These are phyloP conservation scores for Eucalyptus marginata DNA, from an alignment of 345 rosid species.

Conservation along the genomic window DNA sequence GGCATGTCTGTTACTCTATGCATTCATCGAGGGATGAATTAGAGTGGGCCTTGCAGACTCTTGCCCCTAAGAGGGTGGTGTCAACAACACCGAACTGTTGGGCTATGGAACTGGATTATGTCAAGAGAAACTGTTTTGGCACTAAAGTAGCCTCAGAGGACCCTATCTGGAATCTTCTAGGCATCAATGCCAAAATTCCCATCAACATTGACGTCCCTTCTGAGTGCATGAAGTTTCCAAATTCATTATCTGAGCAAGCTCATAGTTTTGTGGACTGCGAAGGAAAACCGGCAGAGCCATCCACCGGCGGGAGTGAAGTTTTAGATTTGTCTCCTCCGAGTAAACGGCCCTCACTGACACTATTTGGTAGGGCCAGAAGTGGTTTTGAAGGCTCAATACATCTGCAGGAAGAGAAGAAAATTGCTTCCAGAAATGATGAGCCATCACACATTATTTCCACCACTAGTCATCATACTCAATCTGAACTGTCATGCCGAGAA, in stretches of 20 bases:
- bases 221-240: slow-evolving; percentile 4
- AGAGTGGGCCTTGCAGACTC: slow-evolving; percentile 61
- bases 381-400: slow-evolving; percentile 16
- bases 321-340: slow-evolving; percentile 28
- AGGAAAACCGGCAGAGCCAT: slow-evolving; percentile 5
- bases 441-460: not conserved
- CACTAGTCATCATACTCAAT: not conserved
- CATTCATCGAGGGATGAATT: slow-evolving; percentile 81
- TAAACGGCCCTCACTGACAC: slow-evolving; percentile 33
- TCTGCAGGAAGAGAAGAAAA: not conserved
- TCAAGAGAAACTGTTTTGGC: slow-evolving; percentile 36
- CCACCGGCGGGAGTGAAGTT: slow-evolving; percentile 6
- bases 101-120: slow-evolving; percentile 73
- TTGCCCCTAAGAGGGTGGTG: slow-evolving; percentile 71
- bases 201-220: slow-evolving; percentile 5
- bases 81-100: slow-evolving; percentile 71
- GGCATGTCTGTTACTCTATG: slow-evolving; percentile 90
- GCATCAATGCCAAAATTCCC: slow-evolving; percentile 33
- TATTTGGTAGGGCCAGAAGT: slow-evolving; percentile 71
- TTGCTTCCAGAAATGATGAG: not conserved
- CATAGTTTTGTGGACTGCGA: slow-evolving; percentile 8
- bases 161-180: slow-evolving; percentile 75
- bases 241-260: slow-evolving; percentile 7
- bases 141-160: slow-evolving; percentile 30
- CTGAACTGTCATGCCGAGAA: not conserved